A percentile compares a stretch with the other conserved stretches of the same genome.
Evolutionary conservation across 495 filamentous ascomycete genomes (phyloP).

Genomic region (Talaromyces proteolyticus): DNA sequence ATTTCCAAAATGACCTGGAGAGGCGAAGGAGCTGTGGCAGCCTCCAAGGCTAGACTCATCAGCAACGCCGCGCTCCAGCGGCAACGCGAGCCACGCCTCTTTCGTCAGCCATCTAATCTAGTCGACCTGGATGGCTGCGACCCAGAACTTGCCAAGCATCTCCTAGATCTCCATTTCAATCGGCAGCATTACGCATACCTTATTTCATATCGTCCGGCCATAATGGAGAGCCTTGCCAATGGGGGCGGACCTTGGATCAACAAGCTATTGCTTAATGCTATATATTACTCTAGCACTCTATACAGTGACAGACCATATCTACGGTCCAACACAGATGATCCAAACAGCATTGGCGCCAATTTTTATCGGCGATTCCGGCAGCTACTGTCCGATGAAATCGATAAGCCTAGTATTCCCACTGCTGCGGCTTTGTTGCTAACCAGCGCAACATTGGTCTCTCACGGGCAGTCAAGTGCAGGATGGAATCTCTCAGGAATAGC

Average conservation of each 20-base stretch:
- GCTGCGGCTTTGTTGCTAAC: conserved; percentile 10
- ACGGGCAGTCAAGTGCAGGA: conserved; percentile 13
- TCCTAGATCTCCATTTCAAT: conserved; percentile 27
- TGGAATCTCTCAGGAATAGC: conserved; percentile 17
- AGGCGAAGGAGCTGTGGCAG: conserved; percentile 3
- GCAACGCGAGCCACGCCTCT: conserved; percentile 3
- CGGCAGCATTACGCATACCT: conserved; percentile 15
- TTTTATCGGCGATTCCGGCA: conserved; percentile 13
- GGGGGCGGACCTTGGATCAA: conserved; percentile 22
- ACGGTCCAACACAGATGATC: background rate
- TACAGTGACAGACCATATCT: conserved; percentile 10
- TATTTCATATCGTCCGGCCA: conserved; percentile 22
- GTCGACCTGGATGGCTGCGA: conserved; percentile 29
- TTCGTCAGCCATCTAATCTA: background rate
- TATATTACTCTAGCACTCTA: conserved; percentile 17
- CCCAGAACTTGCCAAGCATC: conserved; percentile 21
- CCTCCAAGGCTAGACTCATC: conserved; percentile 6
- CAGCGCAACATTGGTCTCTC: conserved; percentile 10
- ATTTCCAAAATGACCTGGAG: background rate
- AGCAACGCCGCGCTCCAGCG: conserved; percentile 6
- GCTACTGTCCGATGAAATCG: conserved; percentile 10
- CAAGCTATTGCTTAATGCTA: conserved; percentile 27
- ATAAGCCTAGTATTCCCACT: conserved; percentile 10
- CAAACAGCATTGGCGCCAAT: conserved; percentile 3
- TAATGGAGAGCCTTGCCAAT: conserved; percentile 26